Conservation (phyloP, 129 eudicot species). For the Chrysanthemum lavandulifolium region DNA sequence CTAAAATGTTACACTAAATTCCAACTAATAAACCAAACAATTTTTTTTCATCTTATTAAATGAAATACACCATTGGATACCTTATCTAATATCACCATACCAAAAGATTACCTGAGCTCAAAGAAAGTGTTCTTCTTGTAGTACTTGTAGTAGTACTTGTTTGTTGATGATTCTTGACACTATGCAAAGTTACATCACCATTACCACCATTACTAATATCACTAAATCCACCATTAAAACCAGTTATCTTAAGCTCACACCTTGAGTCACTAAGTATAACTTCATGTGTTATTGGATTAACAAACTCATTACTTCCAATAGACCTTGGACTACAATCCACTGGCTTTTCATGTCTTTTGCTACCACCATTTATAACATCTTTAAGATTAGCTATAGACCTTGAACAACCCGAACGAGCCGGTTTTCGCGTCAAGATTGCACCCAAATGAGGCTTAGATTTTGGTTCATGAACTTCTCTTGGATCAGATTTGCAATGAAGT, state of each 20-base stretch:
- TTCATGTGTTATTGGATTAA: slow-evolving; percentile 93
- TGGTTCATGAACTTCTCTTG: slow-evolving; percentile 91
- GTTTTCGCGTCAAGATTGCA: slow-evolving; percentile 70
- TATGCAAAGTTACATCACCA: slow-evolving; percentile 73
- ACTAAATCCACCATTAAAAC: slow-evolving; percentile 53
- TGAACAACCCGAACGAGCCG: slow-evolving; percentile 89
- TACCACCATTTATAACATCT: slow-evolving; percentile 99
- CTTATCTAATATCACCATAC: too few relatives aligned
- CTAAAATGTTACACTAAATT: too few relatives aligned
- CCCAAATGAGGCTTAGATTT: slow-evolving; percentile 62
- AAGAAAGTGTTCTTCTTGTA: slow-evolving; percentile 47
- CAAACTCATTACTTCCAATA: slow-evolving; percentile 91
- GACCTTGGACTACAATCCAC: slow-evolving; percentile 96
- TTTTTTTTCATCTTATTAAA: too few relatives aligned
- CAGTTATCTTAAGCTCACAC: slow-evolving; percentile 87
- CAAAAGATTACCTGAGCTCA: background rate
- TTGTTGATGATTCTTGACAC: slow-evolving; percentile 41
- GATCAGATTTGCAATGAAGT: slow-evolving; percentile 88
- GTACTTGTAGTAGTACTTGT: slow-evolving; percentile 4
- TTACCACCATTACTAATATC: slow-evolving; percentile 31
- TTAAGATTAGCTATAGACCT: slow-evolving; percentile 97
- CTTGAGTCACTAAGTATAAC: slow-evolving; percentile 80
- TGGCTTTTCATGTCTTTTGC: slow-evolving; percentile 93
- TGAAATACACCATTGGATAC: too few relatives aligned
- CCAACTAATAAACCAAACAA: too few relatives aligned